These are phyloP conservation scores for Exidia glandulosa DNA, from an alignment of 768 basidiomycete species.

Conservation along the genomic window DNA sequence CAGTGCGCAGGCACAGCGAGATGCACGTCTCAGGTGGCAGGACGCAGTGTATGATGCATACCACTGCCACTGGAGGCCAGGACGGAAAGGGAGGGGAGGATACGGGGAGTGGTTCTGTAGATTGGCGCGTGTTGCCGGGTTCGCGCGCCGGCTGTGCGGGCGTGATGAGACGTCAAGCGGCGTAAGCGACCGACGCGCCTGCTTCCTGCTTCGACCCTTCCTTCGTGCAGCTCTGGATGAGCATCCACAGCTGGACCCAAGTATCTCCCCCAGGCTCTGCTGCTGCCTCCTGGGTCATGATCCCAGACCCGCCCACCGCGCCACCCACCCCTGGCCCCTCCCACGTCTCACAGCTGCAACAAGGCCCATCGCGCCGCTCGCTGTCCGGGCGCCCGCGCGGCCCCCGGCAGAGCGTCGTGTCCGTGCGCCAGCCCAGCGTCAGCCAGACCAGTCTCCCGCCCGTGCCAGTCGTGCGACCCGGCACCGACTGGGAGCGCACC, in stretches of 20 bases:
- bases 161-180: too few species aligned
- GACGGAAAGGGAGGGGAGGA: too few species aligned
- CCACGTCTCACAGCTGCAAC: too few species aligned
- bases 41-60: too few species aligned
- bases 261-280: not conserved
- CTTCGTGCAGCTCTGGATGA: not conserved
- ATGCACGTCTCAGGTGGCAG: too few species aligned
- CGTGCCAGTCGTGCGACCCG: not conserved
- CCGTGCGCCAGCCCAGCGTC: not conserved
- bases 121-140: too few species aligned
- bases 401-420: not conserved
- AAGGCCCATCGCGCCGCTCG: not conserved
- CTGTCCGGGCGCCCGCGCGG: not conserved
- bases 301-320: not conserved
- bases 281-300: not conserved
- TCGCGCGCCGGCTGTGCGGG: too few species aligned
- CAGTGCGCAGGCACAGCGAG: too few species aligned
- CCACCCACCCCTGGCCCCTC: not conserved
- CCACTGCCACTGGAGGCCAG: too few species aligned
- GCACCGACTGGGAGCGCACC: constrained; percentile 15
- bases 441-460: not conserved
- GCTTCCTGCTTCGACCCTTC: too few species aligned
- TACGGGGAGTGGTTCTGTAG: too few species aligned
- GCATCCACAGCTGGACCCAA: not conserved
- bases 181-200: not conserved